Percentiles rank a stretch among this genome's conserved stretches.
phyloP scores from a whole-genome alignment of 768 basidiomycete species.

The Sporobolomyces pararoseus region DNA sequence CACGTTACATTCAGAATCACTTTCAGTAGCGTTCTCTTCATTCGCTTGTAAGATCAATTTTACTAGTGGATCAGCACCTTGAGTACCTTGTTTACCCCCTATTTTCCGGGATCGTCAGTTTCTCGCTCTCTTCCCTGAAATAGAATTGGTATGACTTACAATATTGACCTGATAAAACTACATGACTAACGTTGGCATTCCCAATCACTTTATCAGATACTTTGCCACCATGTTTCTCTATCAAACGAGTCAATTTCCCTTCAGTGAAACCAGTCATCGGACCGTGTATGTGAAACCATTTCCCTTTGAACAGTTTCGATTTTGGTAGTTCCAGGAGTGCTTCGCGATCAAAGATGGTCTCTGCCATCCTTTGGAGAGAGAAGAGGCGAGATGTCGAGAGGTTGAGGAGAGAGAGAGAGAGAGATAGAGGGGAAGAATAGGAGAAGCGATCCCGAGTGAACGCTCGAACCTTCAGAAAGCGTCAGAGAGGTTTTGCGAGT shows the following conservation, averaged over 20 bases:
- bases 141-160: neutral
- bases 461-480: no score
- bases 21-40: neutral
- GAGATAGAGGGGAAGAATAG: neutral
- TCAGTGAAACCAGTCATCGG: neutral
- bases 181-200: neutral
- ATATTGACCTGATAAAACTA: neutral
- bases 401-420: neutral
- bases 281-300: neutral
- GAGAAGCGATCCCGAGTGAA: no score
- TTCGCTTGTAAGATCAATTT: conserved; percentile 1
- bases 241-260: neutral
- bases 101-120: no score
- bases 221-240: conserved; percentile 11
- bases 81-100: conserved; percentile 3
- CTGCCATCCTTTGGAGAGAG: neutral
- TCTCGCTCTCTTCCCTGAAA: no score
- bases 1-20: neutral
- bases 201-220: neutral
- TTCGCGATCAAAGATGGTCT: neutral
- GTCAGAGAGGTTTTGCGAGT: no score
- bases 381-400: neutral
- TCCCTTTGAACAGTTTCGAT: neutral
- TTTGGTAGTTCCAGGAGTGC: neutral
- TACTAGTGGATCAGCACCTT: neutral